Conservation (phyloP, 2,329 filamentous ascomycete genomes). For the Arthrobotrys pseudoclavata region DNA sequence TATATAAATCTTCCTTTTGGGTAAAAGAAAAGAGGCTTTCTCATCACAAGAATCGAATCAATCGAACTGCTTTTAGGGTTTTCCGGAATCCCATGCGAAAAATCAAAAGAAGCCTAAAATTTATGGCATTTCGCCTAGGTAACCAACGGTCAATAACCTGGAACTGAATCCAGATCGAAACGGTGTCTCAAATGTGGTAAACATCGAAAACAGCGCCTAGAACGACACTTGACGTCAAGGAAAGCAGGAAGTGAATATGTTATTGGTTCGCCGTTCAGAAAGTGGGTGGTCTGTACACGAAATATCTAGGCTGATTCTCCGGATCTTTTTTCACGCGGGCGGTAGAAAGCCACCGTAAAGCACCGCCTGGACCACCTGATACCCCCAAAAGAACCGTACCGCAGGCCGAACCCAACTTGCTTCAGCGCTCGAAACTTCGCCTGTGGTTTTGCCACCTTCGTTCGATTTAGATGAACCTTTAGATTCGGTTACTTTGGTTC, state of each 20-base stretch:
- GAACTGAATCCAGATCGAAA: conserved; percentile 15
- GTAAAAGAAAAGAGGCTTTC: too few relatives aligned
- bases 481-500: conserved; percentile 21
- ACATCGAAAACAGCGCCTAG: background rate
- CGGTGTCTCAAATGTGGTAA: conserved; percentile 60
- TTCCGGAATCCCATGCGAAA: too few relatives aligned
- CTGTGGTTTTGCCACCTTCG: conserved; percentile 50
- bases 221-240: conserved; percentile 49
- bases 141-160: conserved; percentile 33
- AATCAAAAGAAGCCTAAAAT: too few relatives aligned
- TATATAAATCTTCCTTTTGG: too few relatives aligned
- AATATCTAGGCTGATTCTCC: too few relatives aligned
- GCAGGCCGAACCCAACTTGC: conserved; percentile 65
- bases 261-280: too few relatives aligned
- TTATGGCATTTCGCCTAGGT: too few relatives aligned
- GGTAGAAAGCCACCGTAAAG: conserved; percentile 92
- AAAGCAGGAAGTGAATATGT: conserved; percentile 1
- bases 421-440: conserved; percentile 7
- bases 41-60: too few relatives aligned
- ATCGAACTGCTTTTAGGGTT: too few relatives aligned
- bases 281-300: too few relatives aligned
- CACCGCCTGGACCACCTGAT: conserved; percentile 83
- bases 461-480: conserved; percentile 55
- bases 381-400: conserved; percentile 81
- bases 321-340: conserved; percentile 72